Conservation (phyloP, 108 stramenopile genomes). For the Cylindrotheca closterium region DNA sequence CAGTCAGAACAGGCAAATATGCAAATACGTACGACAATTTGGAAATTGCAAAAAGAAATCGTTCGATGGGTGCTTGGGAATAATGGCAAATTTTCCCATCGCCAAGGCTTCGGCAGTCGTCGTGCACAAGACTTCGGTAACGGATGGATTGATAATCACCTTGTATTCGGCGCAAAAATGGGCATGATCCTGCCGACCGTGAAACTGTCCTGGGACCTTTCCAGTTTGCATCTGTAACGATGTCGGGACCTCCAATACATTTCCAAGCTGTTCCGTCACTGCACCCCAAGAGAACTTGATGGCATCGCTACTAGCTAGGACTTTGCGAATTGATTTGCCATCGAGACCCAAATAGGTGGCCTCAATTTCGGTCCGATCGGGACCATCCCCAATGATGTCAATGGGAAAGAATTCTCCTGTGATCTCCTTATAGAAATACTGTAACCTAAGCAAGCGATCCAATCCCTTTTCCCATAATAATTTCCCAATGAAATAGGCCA, state of each 20-base stretch:
- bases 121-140: constrained; percentile 93
- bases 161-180: constrained; percentile 71
- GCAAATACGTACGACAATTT: constrained; percentile 54
- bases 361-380: constrained; percentile 57
- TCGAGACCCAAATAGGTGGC: constrained; percentile 72
- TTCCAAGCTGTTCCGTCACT: not conserved
- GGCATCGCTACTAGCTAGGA: constrained; percentile 1
- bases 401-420: constrained; percentile 66
- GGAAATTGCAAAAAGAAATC: constrained; percentile 86
- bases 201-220: constrained; percentile 76
- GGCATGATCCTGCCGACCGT: constrained; percentile 88
- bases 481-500: constrained; percentile 92
- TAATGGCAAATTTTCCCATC: constrained; percentile 93
- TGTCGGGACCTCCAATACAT: constrained; percentile 59
- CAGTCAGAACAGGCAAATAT: too few species aligned
- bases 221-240: constrained; percentile 67
- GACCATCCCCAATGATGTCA: constrained; percentile 78
- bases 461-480: constrained; percentile 93
- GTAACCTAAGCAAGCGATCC: constrained; percentile 78
- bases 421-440: constrained; percentile 51
- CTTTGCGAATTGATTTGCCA: constrained; percentile 8
- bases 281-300: constrained; percentile 3
- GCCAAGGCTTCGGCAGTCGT: constrained; percentile 95
- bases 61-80: constrained; percentile 84
- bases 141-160: constrained; percentile 90